These are phyloP conservation scores for Rhododendron vialii DNA, from an alignment of 148 eudicot species.

Conservation along the genomic window DNA sequence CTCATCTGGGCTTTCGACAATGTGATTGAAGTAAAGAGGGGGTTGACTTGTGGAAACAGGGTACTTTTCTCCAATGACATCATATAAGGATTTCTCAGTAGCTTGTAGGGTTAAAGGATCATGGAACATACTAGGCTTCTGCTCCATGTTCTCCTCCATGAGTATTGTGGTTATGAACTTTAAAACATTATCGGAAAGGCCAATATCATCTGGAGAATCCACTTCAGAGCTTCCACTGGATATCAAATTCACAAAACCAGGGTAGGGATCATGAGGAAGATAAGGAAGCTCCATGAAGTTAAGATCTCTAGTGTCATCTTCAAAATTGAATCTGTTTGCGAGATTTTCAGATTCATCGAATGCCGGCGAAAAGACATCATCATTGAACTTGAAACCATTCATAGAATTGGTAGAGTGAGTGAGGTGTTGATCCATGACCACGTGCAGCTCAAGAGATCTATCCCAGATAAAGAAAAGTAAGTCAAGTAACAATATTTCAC, in stretches of 20 bases:
- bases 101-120: conserved; percentile 46
- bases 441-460: background rate
- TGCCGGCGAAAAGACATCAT: background rate
- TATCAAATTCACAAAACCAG: background rate
- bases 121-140: conserved; percentile 44
- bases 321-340: background rate
- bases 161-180: conserved; percentile 39
- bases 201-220: conserved; percentile 30
- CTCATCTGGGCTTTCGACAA: conserved; percentile 42
- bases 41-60: conserved; percentile 31
- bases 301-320: conserved; percentile 13
- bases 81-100: conserved; percentile 46
- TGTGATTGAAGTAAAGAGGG: conserved; percentile 23
- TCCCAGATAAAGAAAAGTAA: background rate
- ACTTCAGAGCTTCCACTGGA: background rate
- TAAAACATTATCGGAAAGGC: conserved; percentile 26
- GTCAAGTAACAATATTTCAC: background rate
- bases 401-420: background rate
- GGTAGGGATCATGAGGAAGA: conserved; percentile 7
- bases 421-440: background rate
- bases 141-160: conserved; percentile 46
- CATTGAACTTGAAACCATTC: background rate
- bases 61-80: conserved; percentile 35
- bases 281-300: conserved; percentile 21
- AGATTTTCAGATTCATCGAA: background rate